Evolutionary conservation across 2,329 filamentous ascomycete species (phyloP).

Genomic region (Teratosphaeria destructans): DNA sequence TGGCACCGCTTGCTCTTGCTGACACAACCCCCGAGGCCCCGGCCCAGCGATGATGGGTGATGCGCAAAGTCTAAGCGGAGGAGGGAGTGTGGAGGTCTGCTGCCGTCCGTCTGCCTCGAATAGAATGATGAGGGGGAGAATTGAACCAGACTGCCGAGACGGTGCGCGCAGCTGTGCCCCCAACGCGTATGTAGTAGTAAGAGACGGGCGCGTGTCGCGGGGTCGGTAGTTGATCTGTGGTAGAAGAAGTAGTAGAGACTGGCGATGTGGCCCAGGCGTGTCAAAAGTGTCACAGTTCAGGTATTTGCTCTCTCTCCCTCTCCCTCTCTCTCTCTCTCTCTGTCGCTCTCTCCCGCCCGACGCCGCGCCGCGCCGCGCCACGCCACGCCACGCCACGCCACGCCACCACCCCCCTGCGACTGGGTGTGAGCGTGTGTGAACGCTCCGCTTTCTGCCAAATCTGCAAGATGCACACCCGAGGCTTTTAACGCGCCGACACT

Average conservation of each 20-base stretch:
- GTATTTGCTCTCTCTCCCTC: background rate
- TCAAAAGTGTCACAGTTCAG: background rate
- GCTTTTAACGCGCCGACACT: constrained; percentile 1
- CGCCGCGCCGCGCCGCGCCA: background rate
- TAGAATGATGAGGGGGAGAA: background rate
- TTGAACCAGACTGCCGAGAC: background rate
- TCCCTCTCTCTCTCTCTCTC: no score
- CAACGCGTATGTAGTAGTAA: background rate
- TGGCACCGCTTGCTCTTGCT: background rate
- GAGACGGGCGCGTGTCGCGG: background rate
- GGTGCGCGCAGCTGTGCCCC: background rate
- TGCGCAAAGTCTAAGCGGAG: background rate
- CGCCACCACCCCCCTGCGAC: background rate
- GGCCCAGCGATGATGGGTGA: background rate
- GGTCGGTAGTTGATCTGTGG: background rate
- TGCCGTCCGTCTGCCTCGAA: no score
- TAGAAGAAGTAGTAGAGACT: background rate
- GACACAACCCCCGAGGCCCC: background rate
- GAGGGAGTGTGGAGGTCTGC: no score
- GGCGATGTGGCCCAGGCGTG: background rate
- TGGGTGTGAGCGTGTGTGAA: background rate
- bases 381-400: background rate
- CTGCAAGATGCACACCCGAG: constrained; percentile 2
- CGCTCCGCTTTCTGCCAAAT: background rate
- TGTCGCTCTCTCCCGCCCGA: background rate